Conservation (phyloP, 495 filamentous ascomycete genomes). For the Rostrohypoxylon terebratum region DNA sequence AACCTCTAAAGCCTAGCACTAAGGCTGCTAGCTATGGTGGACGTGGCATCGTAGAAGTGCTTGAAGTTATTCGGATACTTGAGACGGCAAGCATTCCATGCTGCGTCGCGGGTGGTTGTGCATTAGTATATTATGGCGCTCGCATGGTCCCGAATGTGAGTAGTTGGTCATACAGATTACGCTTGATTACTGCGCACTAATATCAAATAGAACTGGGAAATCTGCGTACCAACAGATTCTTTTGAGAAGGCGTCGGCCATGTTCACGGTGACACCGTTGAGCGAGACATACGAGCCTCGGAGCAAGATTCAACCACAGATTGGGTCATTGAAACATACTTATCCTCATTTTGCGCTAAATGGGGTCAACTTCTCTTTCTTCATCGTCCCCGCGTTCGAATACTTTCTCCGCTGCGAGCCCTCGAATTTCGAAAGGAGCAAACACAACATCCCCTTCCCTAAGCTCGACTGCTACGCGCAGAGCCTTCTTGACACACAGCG, state of each 20-base stretch:
- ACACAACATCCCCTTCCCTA: constrained; percentile 1
- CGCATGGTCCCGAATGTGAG: constrained; percentile 1
- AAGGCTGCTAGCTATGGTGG: constrained; percentile 12
- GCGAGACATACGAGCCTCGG: constrained; percentile 7
- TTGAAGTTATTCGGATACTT: constrained; percentile 8
- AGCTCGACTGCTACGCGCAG: not conserved
- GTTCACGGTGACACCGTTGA: not conserved
- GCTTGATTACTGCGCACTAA: not conserved
- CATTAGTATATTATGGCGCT: constrained; percentile 12
- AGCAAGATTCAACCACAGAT: constrained; percentile 1
- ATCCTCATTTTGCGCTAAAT: not conserved
- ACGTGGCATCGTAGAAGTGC: constrained; percentile 8
- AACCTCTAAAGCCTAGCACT: not conserved
- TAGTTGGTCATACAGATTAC: not conserved
- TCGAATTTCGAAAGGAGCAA: constrained; percentile 1
- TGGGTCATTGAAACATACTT: constrained; percentile 4
- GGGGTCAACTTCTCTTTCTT: constrained; percentile 11
- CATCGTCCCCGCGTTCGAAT: constrained; percentile 4
- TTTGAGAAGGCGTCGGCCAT: constrained; percentile 9
- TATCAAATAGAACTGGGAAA: not conserved
- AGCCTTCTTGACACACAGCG: constrained; percentile 13
- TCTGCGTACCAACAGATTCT: not conserved
- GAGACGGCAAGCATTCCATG: not conserved
- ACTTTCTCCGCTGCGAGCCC: not conserved
- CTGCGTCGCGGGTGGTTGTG: not conserved